Evolutionary conservation across 345 rosid species (phyloP).

Genomic region (Citrus unshiu): DNA sequence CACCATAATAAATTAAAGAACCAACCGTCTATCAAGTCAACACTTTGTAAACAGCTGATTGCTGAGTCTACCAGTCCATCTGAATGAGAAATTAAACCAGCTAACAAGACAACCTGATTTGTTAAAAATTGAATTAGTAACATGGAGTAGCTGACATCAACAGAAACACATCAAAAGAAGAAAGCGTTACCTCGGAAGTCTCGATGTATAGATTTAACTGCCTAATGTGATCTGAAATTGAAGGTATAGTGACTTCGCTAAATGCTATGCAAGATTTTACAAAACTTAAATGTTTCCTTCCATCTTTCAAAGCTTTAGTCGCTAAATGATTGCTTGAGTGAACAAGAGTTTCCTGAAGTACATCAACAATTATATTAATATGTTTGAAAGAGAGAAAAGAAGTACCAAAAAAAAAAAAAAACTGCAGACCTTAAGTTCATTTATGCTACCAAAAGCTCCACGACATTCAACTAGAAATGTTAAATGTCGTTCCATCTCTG

Average conservation of each 20-base stretch:
- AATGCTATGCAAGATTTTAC: conserved; percentile 84
- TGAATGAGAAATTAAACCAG: conserved; percentile 76
- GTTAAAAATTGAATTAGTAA: conserved; percentile 19
- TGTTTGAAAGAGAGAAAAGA: not conserved
- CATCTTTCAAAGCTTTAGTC: conserved; percentile 54
- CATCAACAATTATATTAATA: conserved; percentile 11
- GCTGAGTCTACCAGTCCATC: conserved; percentile 71
- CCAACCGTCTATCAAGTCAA: conserved; percentile 52
- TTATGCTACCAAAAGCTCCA: conserved; percentile 59
- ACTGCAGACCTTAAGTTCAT: conserved; percentile 63
- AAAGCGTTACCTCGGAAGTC: conserved; percentile 74
- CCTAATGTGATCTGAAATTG: conserved; percentile 45
- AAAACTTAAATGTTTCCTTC: conserved; percentile 40
- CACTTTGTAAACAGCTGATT: conserved; percentile 48
- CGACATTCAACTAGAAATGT: conserved; percentile 84
- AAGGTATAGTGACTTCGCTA: conserved; percentile 84
- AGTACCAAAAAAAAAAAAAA: not conserved
- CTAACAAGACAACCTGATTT: conserved; percentile 67
- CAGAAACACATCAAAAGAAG: conserved; percentile 19
- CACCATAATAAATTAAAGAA: conserved; percentile 16
- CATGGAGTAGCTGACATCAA: conserved; percentile 2
- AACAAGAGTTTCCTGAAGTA: conserved; percentile 71
- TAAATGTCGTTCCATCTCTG: conserved; percentile 62
- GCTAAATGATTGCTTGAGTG: conserved; percentile 78
- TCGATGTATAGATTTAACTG: conserved; percentile 77